phyloP scores from a whole-genome alignment of 176 grass and related monocot species.

The Hsuehochloa calcarea region DNA sequence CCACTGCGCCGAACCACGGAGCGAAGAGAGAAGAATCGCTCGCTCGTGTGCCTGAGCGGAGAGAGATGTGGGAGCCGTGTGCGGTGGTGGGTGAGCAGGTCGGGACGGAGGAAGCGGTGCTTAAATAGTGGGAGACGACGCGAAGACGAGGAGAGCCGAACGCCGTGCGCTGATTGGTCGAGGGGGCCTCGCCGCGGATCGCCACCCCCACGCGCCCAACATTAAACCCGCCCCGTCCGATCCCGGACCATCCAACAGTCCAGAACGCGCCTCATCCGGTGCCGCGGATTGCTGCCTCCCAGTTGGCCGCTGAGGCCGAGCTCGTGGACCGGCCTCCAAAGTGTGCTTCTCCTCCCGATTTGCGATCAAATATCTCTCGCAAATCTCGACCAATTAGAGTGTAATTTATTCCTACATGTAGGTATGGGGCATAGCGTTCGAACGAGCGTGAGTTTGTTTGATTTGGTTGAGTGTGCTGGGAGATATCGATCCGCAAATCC shows the following conservation, averaged over 20 bases:
- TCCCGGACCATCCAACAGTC: constrained; percentile 40
- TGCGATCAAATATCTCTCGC: constrained; percentile 29
- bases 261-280: background rate
- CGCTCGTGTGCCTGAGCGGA: background rate
- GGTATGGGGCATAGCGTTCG: constrained; percentile 18
- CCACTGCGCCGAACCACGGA: background rate
- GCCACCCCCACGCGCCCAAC: constrained; percentile 6
- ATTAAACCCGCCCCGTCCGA: constrained; percentile 42
- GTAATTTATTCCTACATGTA: background rate
- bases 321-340: background rate
- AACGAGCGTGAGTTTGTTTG: background rate
- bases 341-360: constrained; percentile 87
- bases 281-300: constrained; percentile 48
- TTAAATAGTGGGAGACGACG: constrained; percentile 55
- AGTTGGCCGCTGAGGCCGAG: background rate
- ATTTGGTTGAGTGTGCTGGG: background rate
- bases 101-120: constrained; percentile 25
- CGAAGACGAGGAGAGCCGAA: constrained; percentile 15
- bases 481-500: constrained; percentile 40
- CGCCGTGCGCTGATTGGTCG: constrained; percentile 51
- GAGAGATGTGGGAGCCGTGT: background rate
- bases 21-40: background rate
- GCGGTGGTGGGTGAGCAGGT: constrained; percentile 25
- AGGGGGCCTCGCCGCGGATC: constrained; percentile 48
- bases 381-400: rapidly evolving